Evolutionary conservation across 2,329 filamentous ascomycete species (phyloP), one percentile per base, ranked within the genome.

Genomic region (Alternaria sp.): DNA sequence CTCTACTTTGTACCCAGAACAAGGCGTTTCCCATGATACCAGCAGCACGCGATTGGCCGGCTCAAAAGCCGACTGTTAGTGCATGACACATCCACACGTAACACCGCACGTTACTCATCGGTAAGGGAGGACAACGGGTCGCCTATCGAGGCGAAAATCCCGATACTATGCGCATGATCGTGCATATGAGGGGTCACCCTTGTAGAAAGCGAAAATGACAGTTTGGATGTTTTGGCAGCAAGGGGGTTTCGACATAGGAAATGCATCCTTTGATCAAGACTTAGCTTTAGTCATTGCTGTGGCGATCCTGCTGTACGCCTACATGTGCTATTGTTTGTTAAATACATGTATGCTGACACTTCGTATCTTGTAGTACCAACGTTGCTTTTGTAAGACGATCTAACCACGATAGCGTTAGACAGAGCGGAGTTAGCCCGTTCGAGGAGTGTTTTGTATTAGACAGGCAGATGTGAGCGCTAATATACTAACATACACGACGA

Each of bases 171-270:
- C 10, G 30, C 20, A 50, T 50, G 46, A 25, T 54, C 49, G 50
- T 54, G 43, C 50, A 46, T 50, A 38, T 10, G 25, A 32, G 30
- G 25, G 50, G 41, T 25, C 32, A 34, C 51, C 43, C 56, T 54
- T 22, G 28, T 32, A 32, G 14, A 30, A 48, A 25, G 34, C 14
- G 28, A 11, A 46, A 16, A 41, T 34, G 54, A 20, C 11, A 25
- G 1, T 16, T 22, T 52, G 20, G 54, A 12, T 52, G 12, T n/a
- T 14, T 30, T 38, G 41, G 16, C 11, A 18, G 40, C 14, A 36
- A 40, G 41, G 18, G 52, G 10, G 3, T 12, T 25, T 34, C 20
- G 14, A 46, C 40, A 11, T 28, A 41, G 50, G 5, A 38, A 58
- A 49, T 36, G 46, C 18, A 34, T 49, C 18, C 46, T 49, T 20